These are phyloP conservation scores for Aspergillus costaricaensis DNA, from an alignment of 2,329 filamentous ascomycete genomes.

Conservation along the genomic window DNA sequence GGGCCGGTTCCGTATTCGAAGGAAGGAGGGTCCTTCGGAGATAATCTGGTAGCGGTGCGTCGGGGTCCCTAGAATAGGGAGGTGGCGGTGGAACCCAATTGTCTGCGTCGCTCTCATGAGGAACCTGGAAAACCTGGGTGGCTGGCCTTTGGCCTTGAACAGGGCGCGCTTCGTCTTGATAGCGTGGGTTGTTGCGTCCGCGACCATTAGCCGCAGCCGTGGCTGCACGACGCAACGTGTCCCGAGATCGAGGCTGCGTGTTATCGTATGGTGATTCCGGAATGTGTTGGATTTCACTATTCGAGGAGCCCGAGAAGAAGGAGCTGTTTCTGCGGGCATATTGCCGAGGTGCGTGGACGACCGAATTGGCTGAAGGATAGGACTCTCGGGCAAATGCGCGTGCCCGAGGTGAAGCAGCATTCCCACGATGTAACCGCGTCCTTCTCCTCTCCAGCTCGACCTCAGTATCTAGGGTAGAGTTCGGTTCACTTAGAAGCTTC, in stretches of 20 bases:
- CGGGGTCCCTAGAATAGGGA: constrained; percentile 59
- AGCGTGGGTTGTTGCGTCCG: constrained; percentile 62
- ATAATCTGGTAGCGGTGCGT: constrained; percentile 41
- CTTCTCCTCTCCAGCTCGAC: constrained; percentile 76
- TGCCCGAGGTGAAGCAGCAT: constrained; percentile 40
- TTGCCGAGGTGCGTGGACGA: constrained; percentile 17
- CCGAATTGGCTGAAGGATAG: constrained; percentile 26
- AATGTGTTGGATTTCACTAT: constrained; percentile 53
- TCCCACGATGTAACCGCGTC: constrained; percentile 65
- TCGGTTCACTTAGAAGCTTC: constrained; percentile 71
- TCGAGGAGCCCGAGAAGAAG: constrained; percentile 28
- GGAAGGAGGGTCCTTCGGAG: constrained; percentile 38
- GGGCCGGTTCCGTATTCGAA: constrained; percentile 21
- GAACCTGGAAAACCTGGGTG: constrained; percentile 56
- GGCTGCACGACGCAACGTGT: constrained; percentile 70
- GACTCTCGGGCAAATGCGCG: constrained; percentile 25
- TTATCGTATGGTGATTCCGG: constrained; percentile 74
- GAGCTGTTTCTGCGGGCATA: constrained; percentile 30
- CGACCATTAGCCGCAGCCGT: constrained; percentile 73
- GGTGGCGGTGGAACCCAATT: constrained; percentile 87
- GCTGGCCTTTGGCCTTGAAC: constrained; percentile 45
- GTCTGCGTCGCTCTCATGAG: constrained; percentile 83
- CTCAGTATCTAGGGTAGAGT: constrained; percentile 72
- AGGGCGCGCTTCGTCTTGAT: constrained; percentile 24
- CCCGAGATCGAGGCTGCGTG: constrained; percentile 68